Evolutionary conservation across 2,329 filamentous ascomycete species (phyloP), one percentile per base, ranked within the genome.

Genomic region (Fusarium sp.): DNA sequence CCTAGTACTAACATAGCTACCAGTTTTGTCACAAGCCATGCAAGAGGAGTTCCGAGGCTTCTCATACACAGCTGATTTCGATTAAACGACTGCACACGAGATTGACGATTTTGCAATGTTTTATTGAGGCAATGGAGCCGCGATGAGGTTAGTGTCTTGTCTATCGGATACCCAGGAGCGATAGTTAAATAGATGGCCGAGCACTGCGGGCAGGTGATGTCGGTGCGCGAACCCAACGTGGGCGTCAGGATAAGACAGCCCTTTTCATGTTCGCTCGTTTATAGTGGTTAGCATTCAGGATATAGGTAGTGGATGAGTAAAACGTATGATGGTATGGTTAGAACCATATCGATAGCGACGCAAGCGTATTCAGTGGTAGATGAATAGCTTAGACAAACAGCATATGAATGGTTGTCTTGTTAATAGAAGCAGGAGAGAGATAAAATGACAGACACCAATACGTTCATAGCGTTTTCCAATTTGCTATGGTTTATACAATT

Each of bases 1-100:
- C 8, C 69, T 63, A 62, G 22, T 63, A 50, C 77, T 83, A 71
- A 80, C 61, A 27, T 6, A 10, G 16, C 7, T 6, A 1, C 73
- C 18, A 97, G 96, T 99, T 46, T 88, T 99, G 70, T 97, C 95
- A 29, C 96, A 98, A 85, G 94, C 94, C 45, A 98, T 98, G 95
- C 96, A 99, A 84, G 96, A 99, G 84, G 95, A 99, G 81, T 99
- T 99, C 91, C 90, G 96, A 64, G 96, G 96, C 73, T 99, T 99
- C 85, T 98, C 95, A 27, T 99, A 99, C 83, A 96, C 93, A 55
- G 93, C 93, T 66, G 94, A 97, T 81, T 97, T 97, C 83, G 91
- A 92, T 68, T 95, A 84, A 79, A 71, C 59, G 57, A 71, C 58
- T 63, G 34, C 29, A 51, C 30, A 72, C 32, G 63, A 73, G 63